These are phyloP conservation scores for Talaromyces rugulosus DNA, from an alignment of 2,329 filamentous ascomycete genomes.

Conservation along the genomic window DNA sequence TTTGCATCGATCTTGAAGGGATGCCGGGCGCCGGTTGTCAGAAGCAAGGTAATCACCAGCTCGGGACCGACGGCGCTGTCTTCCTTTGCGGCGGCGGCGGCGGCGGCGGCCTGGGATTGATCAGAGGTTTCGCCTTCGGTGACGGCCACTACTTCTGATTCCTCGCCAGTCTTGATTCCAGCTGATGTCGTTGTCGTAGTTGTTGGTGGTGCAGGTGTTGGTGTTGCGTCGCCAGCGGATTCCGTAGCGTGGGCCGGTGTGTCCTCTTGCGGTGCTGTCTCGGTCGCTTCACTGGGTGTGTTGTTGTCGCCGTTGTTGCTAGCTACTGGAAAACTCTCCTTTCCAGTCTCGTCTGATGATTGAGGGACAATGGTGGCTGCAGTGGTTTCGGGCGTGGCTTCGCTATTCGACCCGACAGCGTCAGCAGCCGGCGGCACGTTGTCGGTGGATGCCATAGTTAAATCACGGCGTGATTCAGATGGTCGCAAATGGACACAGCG, in stretches of 20 bases:
- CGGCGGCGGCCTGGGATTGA: not conserved
- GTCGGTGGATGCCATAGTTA: not conserved
- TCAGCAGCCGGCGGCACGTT: not conserved
- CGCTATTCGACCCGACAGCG: not conserved
- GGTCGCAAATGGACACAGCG: not conserved
- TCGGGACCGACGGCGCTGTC: slow-evolving; percentile 33
- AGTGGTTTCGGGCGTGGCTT: not conserved
- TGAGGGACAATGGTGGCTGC: not conserved
- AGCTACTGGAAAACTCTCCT: not conserved
- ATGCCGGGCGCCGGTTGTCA: slow-evolving; percentile 77
- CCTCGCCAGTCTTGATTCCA: not conserved
- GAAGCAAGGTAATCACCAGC: slow-evolving; percentile 68
- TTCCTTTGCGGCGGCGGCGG: slow-evolving; percentile 19
- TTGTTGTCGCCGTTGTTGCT: not conserved
- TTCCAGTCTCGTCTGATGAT: not conserved
- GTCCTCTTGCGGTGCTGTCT: not conserved
- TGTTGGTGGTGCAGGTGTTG: not conserved
- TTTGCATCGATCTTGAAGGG: slow-evolving; percentile 86
- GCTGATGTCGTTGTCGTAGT: not conserved
- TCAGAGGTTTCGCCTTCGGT: slow-evolving; percentile 4
- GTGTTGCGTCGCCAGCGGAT: not conserved
- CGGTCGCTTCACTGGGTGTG: not conserved
- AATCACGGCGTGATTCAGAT: not conserved
- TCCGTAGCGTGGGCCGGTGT: not conserved
- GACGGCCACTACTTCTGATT: not conserved